These are phyloP conservation scores for Aegle marmelos DNA, from an alignment of 345 rosid genomes.

Conservation along the genomic window DNA sequence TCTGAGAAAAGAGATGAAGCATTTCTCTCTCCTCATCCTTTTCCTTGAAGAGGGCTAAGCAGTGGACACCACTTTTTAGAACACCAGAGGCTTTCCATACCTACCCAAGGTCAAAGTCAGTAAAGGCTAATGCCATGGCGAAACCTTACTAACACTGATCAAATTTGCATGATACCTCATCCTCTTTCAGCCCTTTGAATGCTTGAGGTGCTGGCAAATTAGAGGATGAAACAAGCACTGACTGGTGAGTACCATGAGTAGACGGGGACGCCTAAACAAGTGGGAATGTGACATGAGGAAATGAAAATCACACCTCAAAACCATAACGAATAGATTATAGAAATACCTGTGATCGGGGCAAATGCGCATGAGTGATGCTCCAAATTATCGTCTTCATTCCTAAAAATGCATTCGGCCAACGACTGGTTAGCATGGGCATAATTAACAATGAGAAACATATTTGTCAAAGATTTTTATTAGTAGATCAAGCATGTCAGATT, in stretches of 20 bases:
- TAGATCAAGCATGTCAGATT: conserved; percentile 3
- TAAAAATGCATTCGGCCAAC: conserved; percentile 30
- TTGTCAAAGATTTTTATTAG: background rate
- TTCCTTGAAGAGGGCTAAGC: conserved; percentile 96
- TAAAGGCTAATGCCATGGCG: conserved; percentile 18
- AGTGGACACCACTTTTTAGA: conserved; percentile 92
- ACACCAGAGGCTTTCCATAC: conserved; percentile 98
- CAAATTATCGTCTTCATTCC: conserved; percentile 98
- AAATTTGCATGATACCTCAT: conserved; percentile 62
- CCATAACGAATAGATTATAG: background rate
- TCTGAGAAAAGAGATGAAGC: conserved; percentile 84
- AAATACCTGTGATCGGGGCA: conserved; percentile 89
- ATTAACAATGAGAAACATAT: conserved; percentile 3
- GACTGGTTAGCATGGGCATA: background rate
- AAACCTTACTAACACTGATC: conserved; percentile 9
- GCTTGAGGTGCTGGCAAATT: conserved; percentile 62
- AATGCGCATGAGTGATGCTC: conserved; percentile 98
- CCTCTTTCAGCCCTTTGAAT: conserved; percentile 95
- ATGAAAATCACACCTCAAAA: background rate
- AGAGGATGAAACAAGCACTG: conserved; percentile 65
- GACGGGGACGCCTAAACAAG: conserved; percentile 50
- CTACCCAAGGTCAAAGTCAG: conserved; percentile 40
- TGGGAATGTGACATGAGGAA: conserved; percentile 17
- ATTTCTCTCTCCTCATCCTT: conserved; percentile 97
- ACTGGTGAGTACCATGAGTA: conserved; percentile 61